Conservation (phyloP, 176 grass and related monocot species). For the Cymbopogon citratus region DNA sequence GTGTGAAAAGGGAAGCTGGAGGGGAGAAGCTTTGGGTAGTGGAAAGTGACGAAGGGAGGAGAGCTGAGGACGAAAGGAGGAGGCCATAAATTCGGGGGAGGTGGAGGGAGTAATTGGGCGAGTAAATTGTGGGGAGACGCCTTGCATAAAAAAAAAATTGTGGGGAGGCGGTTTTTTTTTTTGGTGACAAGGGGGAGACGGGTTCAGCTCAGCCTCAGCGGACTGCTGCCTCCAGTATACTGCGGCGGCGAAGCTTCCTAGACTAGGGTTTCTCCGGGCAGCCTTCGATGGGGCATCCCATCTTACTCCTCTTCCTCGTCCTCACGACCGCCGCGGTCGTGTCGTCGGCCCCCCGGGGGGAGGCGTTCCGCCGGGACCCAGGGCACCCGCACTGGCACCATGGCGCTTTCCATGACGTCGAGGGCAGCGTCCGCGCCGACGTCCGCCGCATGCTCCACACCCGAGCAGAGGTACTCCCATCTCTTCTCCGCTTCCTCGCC, state of each 20-base stretch:
- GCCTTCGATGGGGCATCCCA: slow-evolving; percentile 7
- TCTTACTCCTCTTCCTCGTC: slow-evolving; percentile 28
- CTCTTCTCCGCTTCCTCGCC: neutral
- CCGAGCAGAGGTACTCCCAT: slow-evolving; percentile 68
- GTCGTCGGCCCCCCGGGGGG: slow-evolving; percentile 24
- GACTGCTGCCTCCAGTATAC: neutral
- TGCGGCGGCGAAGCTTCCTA: slow-evolving; percentile 14
- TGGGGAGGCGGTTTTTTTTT: no score
- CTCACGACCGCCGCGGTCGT: slow-evolving; percentile 2
- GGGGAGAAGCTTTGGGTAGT: neutral
- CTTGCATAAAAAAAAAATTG: no score
- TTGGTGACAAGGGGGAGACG: no score
- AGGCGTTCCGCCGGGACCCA: slow-evolving; percentile 84
- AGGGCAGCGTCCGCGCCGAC: slow-evolving; percentile 72
- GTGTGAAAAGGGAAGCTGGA: slow-evolving; percentile 13
- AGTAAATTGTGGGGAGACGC: no score
- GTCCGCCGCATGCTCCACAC: slow-evolving; percentile 92
- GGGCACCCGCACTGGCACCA: slow-evolving; percentile 88
- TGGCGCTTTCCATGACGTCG: slow-evolving; percentile 81
- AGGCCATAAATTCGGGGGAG: slow-evolving; percentile 33
- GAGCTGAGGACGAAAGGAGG: neutral
- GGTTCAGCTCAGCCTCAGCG: no score
- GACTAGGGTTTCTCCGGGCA: slow-evolving; percentile 25
- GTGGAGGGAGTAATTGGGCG: slow-evolving; percentile 26
- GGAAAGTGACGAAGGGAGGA: neutral